A percentile compares a stretch with the other conserved stretches of the same genome.
These are phyloP conservation scores for Bipolaris gigantea DNA, from an alignment of 2,329 filamentous ascomycete genomes.

Conservation along the genomic window DNA sequence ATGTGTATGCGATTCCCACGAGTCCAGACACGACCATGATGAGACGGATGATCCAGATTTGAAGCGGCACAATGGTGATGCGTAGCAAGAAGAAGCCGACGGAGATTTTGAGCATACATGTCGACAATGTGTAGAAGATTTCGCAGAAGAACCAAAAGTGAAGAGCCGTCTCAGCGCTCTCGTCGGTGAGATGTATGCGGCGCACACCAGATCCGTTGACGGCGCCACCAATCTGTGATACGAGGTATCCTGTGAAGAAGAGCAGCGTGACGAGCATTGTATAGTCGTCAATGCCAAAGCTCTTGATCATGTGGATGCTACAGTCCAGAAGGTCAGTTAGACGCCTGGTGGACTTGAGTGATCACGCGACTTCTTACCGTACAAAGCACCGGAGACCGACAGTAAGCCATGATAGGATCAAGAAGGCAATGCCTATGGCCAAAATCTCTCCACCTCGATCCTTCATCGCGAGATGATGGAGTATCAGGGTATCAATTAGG, in stretches of 20 bases:
- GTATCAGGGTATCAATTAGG: background rate
- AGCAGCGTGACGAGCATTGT: slow-evolving; percentile 44
- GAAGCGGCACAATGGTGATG: slow-evolving; percentile 49
- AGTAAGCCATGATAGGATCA: slow-evolving; percentile 44
- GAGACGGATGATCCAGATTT: slow-evolving; percentile 51
- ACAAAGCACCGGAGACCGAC: slow-evolving; percentile 45
- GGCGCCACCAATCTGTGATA: slow-evolving; percentile 40
- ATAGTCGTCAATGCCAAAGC: slow-evolving; percentile 47
- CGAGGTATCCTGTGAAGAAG: slow-evolving; percentile 41
- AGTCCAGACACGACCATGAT: slow-evolving; percentile 50
- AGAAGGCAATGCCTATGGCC: slow-evolving; percentile 40
- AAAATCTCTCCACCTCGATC: slow-evolving; percentile 33
- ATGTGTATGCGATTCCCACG: slow-evolving; percentile 53
- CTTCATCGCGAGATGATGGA: slow-evolving; percentile 19
- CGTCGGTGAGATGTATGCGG: slow-evolving; percentile 35
- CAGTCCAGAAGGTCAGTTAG: slow-evolving; percentile 1
- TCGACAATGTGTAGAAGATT: slow-evolving; percentile 55
- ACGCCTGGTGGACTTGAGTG: background rate
- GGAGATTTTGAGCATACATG: slow-evolving; percentile 53
- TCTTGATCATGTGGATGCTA: slow-evolving; percentile 39
- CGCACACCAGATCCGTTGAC: slow-evolving; percentile 44
- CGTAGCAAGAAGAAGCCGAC: slow-evolving; percentile 57
- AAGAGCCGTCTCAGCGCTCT: slow-evolving; percentile 30
- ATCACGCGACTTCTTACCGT: slow-evolving; percentile 23
- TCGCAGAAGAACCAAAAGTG: slow-evolving; percentile 58